Conservation (phyloP, 1,139 yeast genomes). For the Sugiyamaella pinicola region DNA sequence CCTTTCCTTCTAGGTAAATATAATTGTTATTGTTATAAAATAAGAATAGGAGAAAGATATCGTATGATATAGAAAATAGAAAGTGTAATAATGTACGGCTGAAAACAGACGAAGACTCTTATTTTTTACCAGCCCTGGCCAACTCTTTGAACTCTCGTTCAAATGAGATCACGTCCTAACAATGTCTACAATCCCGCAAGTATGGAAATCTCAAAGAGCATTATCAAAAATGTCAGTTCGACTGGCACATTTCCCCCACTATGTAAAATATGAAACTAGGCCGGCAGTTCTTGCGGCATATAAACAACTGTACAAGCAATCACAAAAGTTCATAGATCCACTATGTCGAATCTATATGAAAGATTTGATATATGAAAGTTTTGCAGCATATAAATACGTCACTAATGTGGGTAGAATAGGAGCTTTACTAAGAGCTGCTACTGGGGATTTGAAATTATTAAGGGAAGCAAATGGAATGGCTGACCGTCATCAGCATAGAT, state of each 20-base stretch:
- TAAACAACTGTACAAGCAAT: constrained; percentile 25
- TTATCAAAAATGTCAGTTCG: neutral
- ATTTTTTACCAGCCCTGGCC: neutral
- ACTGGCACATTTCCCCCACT: constrained; percentile 31
- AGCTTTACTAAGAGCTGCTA: constrained; percentile 26
- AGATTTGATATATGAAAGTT: constrained; percentile 27
- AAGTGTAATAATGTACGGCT: too few relatives aligned
- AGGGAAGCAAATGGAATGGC: constrained; percentile 22
- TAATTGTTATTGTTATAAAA: too few relatives aligned
- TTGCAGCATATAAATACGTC: constrained; percentile 30
- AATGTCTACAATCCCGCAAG: neutral
- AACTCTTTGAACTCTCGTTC: too few relatives aligned
- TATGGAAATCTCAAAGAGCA: constrained; percentile 4
- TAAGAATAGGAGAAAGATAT: too few relatives aligned
- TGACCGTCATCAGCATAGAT: constrained; percentile 19
- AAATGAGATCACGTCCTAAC: too few relatives aligned
- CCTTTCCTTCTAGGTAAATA: too few relatives aligned
- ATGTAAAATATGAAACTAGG: constrained; percentile 22
- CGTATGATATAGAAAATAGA: too few relatives aligned
- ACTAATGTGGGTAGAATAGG: constrained; percentile 23
- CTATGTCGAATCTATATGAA: constrained; percentile 29
- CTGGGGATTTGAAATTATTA: constrained; percentile 21
- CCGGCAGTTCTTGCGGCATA: constrained; percentile 25
- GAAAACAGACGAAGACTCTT: neutral
- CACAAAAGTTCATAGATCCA: constrained; percentile 30